These are phyloP conservation scores for Pichia phayaonensis DNA, from an alignment of 805 yeast genomes.

Conservation along the genomic window DNA sequence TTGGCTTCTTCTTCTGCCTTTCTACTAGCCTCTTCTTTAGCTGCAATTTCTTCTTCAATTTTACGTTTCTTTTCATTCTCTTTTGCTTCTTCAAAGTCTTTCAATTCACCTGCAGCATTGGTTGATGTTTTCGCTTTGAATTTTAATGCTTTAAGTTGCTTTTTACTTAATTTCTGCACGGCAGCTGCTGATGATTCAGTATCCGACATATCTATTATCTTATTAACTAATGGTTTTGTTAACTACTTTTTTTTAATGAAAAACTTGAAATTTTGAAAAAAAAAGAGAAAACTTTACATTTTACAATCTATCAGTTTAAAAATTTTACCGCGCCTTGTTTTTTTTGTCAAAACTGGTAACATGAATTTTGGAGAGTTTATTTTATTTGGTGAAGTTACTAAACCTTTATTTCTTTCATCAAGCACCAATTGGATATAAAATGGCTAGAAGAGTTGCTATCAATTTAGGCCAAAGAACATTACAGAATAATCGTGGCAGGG, in stretches of 20 bases:
- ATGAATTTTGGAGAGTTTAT: not conserved
- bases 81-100: constrained; percentile 20
- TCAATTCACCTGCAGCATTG: constrained; percentile 30
- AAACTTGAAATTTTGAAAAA: not conserved
- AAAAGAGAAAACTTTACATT: not conserved
- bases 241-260: too few species aligned
- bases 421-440: not conserved
- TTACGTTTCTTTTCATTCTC: constrained; percentile 14
- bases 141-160: constrained; percentile 55
- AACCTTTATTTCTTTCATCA: not conserved
- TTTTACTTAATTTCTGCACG: constrained; percentile 47
- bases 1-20: constrained; percentile 19
- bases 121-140: constrained; percentile 36
- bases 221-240: too few species aligned
- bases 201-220: constrained; percentile 1
- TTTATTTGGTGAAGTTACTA: not conserved
- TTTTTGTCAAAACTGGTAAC: not conserved
- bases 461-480: constrained; percentile 3
- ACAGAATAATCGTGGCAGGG: not conserved
- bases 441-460: constrained; percentile 14
- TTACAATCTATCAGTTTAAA: not conserved
- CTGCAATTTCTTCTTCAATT: constrained; percentile 22
- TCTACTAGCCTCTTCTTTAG: constrained; percentile 17
- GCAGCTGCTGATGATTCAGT: not conserved
- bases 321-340: constrained; percentile 7